phyloP scores from a whole-genome alignment of 345 rosid genomes.

The Orychophragmus violaceus region DNA sequence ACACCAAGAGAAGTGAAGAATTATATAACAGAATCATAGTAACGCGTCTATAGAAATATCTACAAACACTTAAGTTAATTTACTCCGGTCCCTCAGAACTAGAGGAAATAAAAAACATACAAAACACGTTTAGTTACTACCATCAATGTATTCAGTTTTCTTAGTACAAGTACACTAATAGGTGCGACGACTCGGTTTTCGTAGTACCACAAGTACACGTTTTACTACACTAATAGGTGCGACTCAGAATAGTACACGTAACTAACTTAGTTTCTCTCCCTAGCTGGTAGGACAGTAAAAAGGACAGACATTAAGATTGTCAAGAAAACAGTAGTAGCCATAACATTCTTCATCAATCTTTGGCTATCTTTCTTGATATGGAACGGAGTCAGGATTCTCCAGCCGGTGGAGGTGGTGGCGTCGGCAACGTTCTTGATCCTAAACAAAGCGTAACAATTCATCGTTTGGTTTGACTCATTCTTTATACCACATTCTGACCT shows the following conservation, averaged over 20 bases:
- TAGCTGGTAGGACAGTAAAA: constrained; percentile 1
- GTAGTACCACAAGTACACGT: too few species aligned
- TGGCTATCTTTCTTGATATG: constrained; percentile 10
- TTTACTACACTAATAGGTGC: too few species aligned
- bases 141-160: too few species aligned
- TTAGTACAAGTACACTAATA: too few species aligned
- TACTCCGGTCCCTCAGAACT: background rate
- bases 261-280: background rate
- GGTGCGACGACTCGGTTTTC: too few species aligned
- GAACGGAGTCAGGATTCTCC: background rate
- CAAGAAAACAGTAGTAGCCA: constrained; percentile 11
- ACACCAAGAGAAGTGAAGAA: too few species aligned
- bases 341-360: constrained; percentile 12
- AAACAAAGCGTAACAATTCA: constrained; percentile 17
- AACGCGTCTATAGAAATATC: background rate
- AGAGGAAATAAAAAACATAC: background rate
- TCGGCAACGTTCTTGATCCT: constrained; percentile 4
- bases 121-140: background rate
- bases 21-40: too few species aligned
- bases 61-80: background rate
- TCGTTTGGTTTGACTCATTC: constrained; percentile 7
- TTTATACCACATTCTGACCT: constrained; percentile 16
- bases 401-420: background rate
- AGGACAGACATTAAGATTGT: constrained; percentile 15
- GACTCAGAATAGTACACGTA: too few species aligned